Conservation (phyloP, 2,329 filamentous ascomycete species). For the Camptophora hylomeconis region DNA sequence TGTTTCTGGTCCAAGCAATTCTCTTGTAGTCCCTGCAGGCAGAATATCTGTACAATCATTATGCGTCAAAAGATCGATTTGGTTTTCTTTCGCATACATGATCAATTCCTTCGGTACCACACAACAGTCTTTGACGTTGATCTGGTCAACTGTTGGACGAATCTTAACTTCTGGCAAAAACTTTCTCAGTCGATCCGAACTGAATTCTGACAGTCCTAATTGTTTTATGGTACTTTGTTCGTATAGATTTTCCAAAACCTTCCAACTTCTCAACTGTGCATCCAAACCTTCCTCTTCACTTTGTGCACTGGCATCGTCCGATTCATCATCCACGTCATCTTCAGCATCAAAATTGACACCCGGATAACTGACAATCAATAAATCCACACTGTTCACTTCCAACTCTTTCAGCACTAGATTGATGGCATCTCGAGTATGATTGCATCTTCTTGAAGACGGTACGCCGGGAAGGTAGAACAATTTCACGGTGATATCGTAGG, state of each 20-base stretch:
- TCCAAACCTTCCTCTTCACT: constrained; percentile 40
- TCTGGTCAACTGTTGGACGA: constrained; percentile 77
- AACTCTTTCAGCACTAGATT: constrained; percentile 69
- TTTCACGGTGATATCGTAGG: constrained; percentile 93
- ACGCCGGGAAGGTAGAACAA: constrained; percentile 78
- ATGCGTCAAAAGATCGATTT: constrained; percentile 82
- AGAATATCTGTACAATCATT: constrained; percentile 89
- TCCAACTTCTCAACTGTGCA: constrained; percentile 54
- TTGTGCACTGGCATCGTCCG: constrained; percentile 31
- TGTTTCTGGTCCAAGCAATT: constrained; percentile 62
- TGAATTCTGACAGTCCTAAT: constrained; percentile 84
- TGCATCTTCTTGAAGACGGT: constrained; percentile 48
- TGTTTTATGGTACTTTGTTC: constrained; percentile 56
- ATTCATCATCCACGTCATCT: constrained; percentile 60
- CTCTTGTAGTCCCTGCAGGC: constrained; percentile 68
- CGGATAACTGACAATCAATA: constrained; percentile 86
- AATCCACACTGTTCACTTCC: constrained; percentile 60
- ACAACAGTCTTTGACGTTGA: constrained; percentile 92
- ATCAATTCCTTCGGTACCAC: constrained; percentile 83
- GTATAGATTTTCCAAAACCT: constrained; percentile 59
- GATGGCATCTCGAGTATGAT: constrained; percentile 66
- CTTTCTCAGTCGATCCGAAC: constrained; percentile 63
- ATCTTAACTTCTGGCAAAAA: constrained; percentile 62
- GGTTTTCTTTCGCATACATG: constrained; percentile 66
- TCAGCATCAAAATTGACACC: constrained; percentile 88